Evolutionary conservation across 139 green algal genomes (phyloP).

Genomic region (Deuterostichococcus epilithicus): DNA sequence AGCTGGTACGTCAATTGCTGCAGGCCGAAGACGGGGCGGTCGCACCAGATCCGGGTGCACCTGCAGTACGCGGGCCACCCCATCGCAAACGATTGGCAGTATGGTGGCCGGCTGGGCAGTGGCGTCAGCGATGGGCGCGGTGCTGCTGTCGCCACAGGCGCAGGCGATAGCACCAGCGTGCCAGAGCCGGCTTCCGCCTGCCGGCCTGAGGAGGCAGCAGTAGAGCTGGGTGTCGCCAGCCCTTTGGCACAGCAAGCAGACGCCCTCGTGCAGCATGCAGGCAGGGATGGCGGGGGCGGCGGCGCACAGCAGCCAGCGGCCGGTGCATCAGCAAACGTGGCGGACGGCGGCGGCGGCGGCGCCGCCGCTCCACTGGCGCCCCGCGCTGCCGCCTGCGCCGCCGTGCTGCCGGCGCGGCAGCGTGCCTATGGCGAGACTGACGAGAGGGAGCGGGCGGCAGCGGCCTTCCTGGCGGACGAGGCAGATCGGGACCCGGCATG

Average conservation of each 20-base stretch:
- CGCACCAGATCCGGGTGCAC: conserved; percentile 76
- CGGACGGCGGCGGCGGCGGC: conserved; percentile 9
- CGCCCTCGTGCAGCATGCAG: too few species aligned
- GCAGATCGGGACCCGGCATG: neutral
- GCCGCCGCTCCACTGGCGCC: conserved; percentile 9
- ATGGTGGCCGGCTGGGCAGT: conserved; percentile 42
- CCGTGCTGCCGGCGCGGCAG: neutral
- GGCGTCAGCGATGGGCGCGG: conserved; percentile 24
- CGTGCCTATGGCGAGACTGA: neutral
- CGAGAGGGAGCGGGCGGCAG: neutral
- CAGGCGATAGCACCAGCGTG: too few species aligned
- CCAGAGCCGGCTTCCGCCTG: too few species aligned
- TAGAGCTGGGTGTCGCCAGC: too few species aligned
- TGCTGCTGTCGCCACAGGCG: conserved; percentile 5
- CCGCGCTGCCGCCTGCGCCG: neutral
- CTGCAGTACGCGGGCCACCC: conserved; percentile 62
- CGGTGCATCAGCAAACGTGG: too few species aligned
- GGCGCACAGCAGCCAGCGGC: too few species aligned
- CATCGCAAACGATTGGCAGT: conserved; percentile 71
- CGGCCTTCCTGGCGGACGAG: neutral
- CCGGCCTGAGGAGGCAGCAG: too few species aligned
- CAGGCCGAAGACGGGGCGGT: conserved; percentile 55
- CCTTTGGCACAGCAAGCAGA: too few species aligned
- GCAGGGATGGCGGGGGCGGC: too few species aligned
- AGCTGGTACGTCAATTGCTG: neutral